phyloP scores from a whole-genome alignment of 345 rosid genomes.

The Rhizophora mangle region DNA sequence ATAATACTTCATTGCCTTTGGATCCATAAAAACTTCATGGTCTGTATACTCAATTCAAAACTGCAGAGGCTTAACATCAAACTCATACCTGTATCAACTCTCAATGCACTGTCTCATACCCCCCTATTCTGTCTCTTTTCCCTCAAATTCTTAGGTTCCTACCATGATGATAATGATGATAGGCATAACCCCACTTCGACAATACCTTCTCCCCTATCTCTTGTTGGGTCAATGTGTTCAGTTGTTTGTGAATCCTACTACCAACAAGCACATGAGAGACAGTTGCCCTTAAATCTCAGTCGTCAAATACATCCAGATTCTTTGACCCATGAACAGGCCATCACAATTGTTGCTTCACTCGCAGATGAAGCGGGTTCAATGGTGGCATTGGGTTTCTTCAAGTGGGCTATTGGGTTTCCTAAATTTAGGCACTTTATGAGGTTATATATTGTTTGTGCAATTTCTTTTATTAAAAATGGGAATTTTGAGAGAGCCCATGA shows the following conservation, averaged over 20 bases:
- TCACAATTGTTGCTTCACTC: conserved; percentile 68
- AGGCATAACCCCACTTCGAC: neutral
- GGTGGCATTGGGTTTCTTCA: conserved; percentile 76
- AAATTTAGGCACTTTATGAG: conserved; percentile 81
- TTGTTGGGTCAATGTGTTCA: conserved; percentile 49
- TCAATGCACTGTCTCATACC: neutral
- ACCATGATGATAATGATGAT: neutral
- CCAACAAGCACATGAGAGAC: conserved; percentile 26
- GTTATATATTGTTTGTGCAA: conserved; percentile 58
- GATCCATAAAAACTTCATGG: too few relatives aligned
- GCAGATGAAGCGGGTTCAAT: conserved; percentile 74
- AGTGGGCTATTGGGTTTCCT: conserved; percentile 53
- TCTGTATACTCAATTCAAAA: too few relatives aligned
- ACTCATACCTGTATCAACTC: too few relatives aligned
- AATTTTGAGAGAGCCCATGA: conserved; percentile 66
- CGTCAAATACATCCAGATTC: conserved; percentile 43
- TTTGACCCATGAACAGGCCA: conserved; percentile 67
- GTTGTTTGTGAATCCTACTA: conserved; percentile 52
- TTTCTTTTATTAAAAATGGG: conserved; percentile 52
- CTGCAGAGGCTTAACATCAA: too few relatives aligned
- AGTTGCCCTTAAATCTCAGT: conserved; percentile 39
- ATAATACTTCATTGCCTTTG: too few relatives aligned
- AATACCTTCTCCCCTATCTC: conserved; percentile 28
- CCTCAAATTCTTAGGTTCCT: conserved; percentile 23
- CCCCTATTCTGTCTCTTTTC: conserved; percentile 18